Base-by-base conservation (phyloP, 768 basidiomycete genomes). In the Multifurca ochricompacta region DNA sequence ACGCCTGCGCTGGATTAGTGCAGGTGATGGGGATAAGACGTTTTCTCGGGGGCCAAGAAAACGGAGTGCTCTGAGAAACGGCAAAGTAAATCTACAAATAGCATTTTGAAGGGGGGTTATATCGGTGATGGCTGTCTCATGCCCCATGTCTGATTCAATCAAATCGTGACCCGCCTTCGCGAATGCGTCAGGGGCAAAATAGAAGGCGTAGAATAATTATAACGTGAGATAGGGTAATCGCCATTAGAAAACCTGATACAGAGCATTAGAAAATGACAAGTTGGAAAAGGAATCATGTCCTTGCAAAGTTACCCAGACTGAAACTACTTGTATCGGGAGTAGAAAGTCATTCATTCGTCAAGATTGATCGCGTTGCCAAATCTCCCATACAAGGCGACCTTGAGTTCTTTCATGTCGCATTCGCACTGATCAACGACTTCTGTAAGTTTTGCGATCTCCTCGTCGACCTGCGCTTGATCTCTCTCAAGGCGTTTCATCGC, bases 361-460 rank as follows among this genome's bases (percentile, higher is more conserved):
- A 96, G 78, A 68, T 96, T 96, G 69, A 95, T 95, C 35, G 92
- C 87, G 37, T 77, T 81, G 18, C 93, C 93, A 66, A 97, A 97
- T 70, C 93, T 94, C 25, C 88, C 89, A 64, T 96, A 96, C 51
- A 93, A 66, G 0, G 74, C 65, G 37, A 86, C 77, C 66, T 93
- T 93, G 40, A 92, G 79, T 48, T 78, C 78, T 64, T 87, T 85
- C 89, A 92, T 91, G 62, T 81, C 73, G 30, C 68, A 74, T 62
- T 89, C 84, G 65, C 83, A 87, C 18, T 82, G 76, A 48, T 83
- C 80, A 16, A 80, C 79, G 32, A 75, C 73, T 8, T 65, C 65
- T 7, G 78, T 67, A 0, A 88, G 66, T 11, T 66, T 67, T 1
- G 74, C 70, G 30, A 91, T 75, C 62, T 81, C 78, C 4, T 68